These are phyloP conservation scores for Podaxis sp. DNA, from an alignment of 768 basidiomycete species.

Conservation along the genomic window DNA sequence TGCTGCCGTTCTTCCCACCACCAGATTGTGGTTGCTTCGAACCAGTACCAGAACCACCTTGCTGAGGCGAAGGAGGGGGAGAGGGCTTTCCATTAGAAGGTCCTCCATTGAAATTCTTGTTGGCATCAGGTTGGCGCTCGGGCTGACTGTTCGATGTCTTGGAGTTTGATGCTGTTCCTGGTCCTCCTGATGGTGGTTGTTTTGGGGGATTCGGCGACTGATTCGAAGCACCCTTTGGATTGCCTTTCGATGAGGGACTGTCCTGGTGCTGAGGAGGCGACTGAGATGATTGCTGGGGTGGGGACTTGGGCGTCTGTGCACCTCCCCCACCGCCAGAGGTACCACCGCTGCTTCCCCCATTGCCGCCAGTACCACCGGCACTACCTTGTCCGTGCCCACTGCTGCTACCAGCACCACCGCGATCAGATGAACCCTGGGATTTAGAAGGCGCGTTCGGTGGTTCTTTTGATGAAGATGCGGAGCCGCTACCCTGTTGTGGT, in stretches of 20 bases:
- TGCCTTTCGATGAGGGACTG: not conserved
- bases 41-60: not conserved
- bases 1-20: not conserved
- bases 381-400: not conserved
- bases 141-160: not conserved
- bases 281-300: not conserved
- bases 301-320: not conserved
- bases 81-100: not conserved
- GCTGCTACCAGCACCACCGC: not conserved
- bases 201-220: not conserved
- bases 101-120: not conserved
- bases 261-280: not conserved
- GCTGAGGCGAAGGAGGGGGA: not conserved
- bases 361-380: not conserved
- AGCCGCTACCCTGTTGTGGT: not conserved
- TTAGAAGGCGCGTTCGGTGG: not conserved
- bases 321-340: not conserved
- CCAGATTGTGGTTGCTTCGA: not conserved
- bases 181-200: not conserved
- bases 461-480: not conserved
- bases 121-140: not conserved
- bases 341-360: not conserved
- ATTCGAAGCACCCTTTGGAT: not conserved
- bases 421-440: not conserved
- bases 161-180: not conserved